Conservation (phyloP, 2,329 filamentous ascomycete genomes). For the Aspergillus sclerotialis region DNA sequence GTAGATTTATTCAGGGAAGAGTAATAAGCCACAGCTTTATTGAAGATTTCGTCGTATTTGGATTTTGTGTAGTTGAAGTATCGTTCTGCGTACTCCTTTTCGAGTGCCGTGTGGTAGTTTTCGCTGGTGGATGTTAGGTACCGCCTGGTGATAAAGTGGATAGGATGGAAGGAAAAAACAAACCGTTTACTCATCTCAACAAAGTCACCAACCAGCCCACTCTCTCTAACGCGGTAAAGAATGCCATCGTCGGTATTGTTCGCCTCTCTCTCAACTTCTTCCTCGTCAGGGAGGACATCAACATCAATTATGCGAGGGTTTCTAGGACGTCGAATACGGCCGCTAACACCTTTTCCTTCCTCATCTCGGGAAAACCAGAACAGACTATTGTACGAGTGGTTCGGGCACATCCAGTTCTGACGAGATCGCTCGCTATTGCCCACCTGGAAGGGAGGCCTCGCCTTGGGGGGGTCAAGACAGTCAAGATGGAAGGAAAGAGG, state of each 20-base stretch:
- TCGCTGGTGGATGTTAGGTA: conserved; percentile 8
- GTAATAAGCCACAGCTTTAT: conserved; percentile 20
- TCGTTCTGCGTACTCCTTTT: conserved; percentile 12
- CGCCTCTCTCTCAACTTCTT: conserved; percentile 50
- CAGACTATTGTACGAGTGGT: conserved; percentile 74
- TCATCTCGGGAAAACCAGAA: conserved; percentile 43
- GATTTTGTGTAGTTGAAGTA: conserved; percentile 19
- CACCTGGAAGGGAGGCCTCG: conserved; percentile 61
- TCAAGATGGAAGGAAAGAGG: conserved; percentile 83
- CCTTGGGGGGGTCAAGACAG: conserved; percentile 77
- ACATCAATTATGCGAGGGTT: conserved; percentile 59
- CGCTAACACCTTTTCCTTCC: conserved; percentile 38
- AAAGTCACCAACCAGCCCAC: conserved; percentile 65
- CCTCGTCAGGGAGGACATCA: conserved; percentile 52
- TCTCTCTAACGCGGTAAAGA: conserved; percentile 57
- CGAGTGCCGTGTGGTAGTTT: conserved; percentile 9
- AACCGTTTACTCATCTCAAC: conserved; percentile 53
- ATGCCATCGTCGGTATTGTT: conserved; percentile 57
- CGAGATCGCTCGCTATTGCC: conserved; percentile 48
- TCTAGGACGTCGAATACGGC: conserved; percentile 26
- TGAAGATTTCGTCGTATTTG: conserved; percentile 17
- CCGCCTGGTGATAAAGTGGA: no score
- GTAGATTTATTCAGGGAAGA: conserved; percentile 15
- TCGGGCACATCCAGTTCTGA: conserved; percentile 77
- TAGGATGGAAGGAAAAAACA: no score